A percentile compares a stretch with the other conserved stretches of the same genome.
Evolutionary conservation across 2,329 filamentous ascomycete genomes (phyloP).

Genomic region (Cladosporium sp.): DNA sequence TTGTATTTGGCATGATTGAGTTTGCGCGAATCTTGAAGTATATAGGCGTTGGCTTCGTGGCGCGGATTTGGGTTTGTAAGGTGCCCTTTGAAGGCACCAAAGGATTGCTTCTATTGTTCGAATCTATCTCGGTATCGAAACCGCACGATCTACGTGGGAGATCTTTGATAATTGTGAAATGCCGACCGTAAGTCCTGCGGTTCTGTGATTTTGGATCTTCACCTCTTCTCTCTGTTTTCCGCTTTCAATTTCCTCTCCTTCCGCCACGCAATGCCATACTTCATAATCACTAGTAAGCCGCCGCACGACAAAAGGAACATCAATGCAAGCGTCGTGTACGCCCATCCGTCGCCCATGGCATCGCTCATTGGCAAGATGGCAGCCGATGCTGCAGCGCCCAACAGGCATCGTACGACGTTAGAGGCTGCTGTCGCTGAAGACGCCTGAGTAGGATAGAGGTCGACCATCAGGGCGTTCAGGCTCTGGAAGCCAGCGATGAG

Average conservation of each 20-base stretch:
- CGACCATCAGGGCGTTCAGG: constrained; percentile 45
- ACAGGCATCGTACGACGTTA: constrained; percentile 41
- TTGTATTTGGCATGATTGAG: background rate
- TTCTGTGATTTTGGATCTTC: too few species aligned
- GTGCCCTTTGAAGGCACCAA: background rate
- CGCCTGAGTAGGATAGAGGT: constrained; percentile 39
- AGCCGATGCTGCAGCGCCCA: constrained; percentile 41
- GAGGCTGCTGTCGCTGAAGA: constrained; percentile 42
- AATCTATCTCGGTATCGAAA: background rate
- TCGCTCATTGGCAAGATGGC: constrained; percentile 37
- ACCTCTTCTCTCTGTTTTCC: background rate
- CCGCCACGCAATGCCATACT: constrained; percentile 27
- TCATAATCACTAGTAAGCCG: constrained; percentile 21
- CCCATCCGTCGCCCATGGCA: constrained; percentile 39
- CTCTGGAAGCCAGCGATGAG: constrained; percentile 41
- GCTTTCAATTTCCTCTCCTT: constrained; percentile 10
- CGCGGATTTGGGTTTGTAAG: background rate
- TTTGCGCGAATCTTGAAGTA: constrained; percentile 1
- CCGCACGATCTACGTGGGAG: background rate
- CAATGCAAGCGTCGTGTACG: constrained; percentile 36
- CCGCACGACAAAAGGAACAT: constrained; percentile 19
- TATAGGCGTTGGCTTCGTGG: background rate
- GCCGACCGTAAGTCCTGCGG: too few species aligned
- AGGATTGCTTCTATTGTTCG: too few species aligned
- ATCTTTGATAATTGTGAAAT: background rate